Percentiles rank a stretch among this genome's conserved stretches.
phyloP scores from a whole-genome alignment of 2,329 filamentous ascomycete genomes.

The Periglandula ipomoeae region DNA sequence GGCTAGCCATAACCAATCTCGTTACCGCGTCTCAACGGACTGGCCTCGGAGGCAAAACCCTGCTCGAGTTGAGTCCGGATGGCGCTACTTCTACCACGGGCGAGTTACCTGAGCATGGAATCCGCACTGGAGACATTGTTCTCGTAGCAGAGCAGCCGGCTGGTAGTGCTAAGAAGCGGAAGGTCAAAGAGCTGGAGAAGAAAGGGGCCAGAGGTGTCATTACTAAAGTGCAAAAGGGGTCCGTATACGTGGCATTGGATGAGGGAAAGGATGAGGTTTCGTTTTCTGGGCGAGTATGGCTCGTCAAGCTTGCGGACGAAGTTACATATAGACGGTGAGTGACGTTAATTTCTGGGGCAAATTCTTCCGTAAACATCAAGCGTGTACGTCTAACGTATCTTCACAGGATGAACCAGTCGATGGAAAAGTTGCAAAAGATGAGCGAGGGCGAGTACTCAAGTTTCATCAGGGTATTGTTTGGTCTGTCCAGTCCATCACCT shows the following conservation, averaged over 20 bases:
- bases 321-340: conserved; percentile 51
- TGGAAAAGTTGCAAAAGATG: conserved; percentile 52
- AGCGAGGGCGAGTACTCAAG: conserved; percentile 45
- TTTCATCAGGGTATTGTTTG: conserved; percentile 56
- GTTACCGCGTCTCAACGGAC: conserved; percentile 68
- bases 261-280: conserved; percentile 45
- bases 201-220: conserved; percentile 64
- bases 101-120: conserved; percentile 64
- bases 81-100: conserved; percentile 47
- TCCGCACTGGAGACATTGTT: conserved; percentile 71
- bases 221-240: conserved; percentile 48
- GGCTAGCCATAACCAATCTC: conserved; percentile 72
- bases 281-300: conserved; percentile 45
- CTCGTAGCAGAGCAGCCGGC: conserved; percentile 65
- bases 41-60: conserved; percentile 81
- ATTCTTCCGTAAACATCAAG: background rate
- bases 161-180: conserved; percentile 62
- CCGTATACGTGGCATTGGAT: conserved; percentile 60
- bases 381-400: background rate
- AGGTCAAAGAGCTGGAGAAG: conserved; percentile 61
- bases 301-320: conserved; percentile 60
- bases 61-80: conserved; percentile 72
- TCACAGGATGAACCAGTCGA: conserved; percentile 51
- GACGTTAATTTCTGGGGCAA: background rate
- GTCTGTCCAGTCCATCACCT: conserved; percentile 42